Base-by-base conservation (phyloP, 768 basidiomycete species). In the Fistulinella prunicolor region DNA sequence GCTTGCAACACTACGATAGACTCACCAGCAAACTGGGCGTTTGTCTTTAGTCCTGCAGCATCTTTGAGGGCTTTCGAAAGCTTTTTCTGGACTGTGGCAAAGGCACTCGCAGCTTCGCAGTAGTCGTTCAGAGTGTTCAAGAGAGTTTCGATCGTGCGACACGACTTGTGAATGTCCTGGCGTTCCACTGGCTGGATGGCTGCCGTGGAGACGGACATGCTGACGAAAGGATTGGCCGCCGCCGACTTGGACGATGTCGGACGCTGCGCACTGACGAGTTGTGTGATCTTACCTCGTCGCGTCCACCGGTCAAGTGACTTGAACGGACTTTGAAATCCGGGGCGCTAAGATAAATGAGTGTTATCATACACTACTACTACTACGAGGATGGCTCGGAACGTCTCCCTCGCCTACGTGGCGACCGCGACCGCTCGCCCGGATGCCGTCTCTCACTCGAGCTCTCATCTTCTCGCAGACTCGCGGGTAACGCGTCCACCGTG, bases 91-190 rank as follows among this genome's bases (percentile, higher is more conserved):
- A 87, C 64, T 3, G 73, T 55, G 8, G 80, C 81, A 10, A 86
- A 72, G 4, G 81, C 79, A 26, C 72, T 74, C 5, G 79, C 79
- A 7, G 85, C 82, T 55, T 91, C 85, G 60, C 80, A 85, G 59
- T 90, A 91, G 64, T 89, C 85, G 58, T 79, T 82, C 48, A 91
- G 73, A 39, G 81, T 67, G 53, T 72, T 76, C 48, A 87, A 76
- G 24, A 90, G 76, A 10, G 72, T 70, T 55, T 91, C 88, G 46
- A 90, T 71, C 3, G 85, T 75, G 62, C 83, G 85, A 75, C 89
- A 89, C 6, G 85, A 81, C 65, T 84, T 90, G 74, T 90, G 89
- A 13, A 91, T 76, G 53, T 90, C 87, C 16, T 71, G 62, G 19
- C 86, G 78, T 46, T 89, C 88, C 8, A 79, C 76, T 9, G 84